Evolutionary conservation across 2,329 filamentous ascomycete species (phyloP), one percentile per base, ranked within the genome.

Genomic region (Penicillium capsulatum): DNA sequence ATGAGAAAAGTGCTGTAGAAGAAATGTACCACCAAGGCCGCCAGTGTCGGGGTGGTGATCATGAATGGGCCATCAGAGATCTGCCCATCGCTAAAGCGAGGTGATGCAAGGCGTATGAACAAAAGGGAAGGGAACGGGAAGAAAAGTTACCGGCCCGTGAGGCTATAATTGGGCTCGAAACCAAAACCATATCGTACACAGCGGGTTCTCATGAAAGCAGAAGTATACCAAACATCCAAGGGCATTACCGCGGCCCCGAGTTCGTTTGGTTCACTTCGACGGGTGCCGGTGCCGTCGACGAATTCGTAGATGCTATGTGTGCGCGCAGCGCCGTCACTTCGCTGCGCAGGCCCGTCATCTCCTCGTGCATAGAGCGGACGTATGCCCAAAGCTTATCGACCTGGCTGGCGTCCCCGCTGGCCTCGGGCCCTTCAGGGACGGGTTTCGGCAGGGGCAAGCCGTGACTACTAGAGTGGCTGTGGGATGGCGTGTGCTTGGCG

Each of bases 301-400:
- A 35, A 34, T 57, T 61, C 19, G 44, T 48, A 6, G 59, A 53
- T n/a, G 63, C 61, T 36, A 70, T 42, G 39, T 70, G 68, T 15
- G 63, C 60, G 38, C 64, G 61, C 15, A 72, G 49, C 5, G 59
- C 48, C 17, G 60, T 61, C 17, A 72, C 65, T 44, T 72, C 69
- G 7, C 63, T 59, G 38, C 65, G 66, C 34, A 72, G 51, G 6
- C 54, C 55, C 26, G 59, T 58, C 31, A 72, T 41, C 44, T 69
- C 61, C 7, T 68, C 62, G 34, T 71, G 66, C 31, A 72, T 59
- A 27, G 59, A 65, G 22, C 61, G 66, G 22, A 70, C 62, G 44
- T 69, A 68, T 17, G 63, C 55, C 68, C 68, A 71, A 3, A 72
- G 47, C 29, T 66, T 65, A 29, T 66, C 63, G 3, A 51, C 43